Conservation (phyloP, 2,329 filamentous ascomycete genomes). For the Monilinia aucupariae region DNA sequence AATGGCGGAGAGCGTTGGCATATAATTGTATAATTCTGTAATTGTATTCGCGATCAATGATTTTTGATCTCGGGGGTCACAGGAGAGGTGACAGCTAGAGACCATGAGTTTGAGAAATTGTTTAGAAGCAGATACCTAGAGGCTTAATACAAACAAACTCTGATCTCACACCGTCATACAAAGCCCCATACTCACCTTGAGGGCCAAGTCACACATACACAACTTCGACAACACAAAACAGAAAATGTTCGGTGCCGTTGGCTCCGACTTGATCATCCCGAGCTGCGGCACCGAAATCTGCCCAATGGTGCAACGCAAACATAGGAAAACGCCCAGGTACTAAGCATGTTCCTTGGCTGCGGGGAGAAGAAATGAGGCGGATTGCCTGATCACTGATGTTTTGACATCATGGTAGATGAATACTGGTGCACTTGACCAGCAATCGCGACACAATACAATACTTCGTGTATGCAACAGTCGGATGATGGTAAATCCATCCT, state of each 20-base stretch:
- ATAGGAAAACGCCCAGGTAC: background rate
- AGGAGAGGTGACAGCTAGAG: background rate
- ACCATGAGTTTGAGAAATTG: background rate
- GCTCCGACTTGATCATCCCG: background rate
- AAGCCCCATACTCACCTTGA: background rate
- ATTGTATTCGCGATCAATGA: background rate
- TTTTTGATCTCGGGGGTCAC: background rate
- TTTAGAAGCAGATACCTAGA: background rate
- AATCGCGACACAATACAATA: background rate
- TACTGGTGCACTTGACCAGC: slow-evolving; percentile 7
- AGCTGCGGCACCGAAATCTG: background rate
- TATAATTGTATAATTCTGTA: background rate
- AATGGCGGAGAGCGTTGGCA: background rate
- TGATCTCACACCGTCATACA: background rate
- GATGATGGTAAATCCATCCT: background rate
- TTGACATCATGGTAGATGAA: background rate
- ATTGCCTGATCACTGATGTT: background rate
- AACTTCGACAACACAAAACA: background rate
- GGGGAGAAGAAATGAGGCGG: background rate
- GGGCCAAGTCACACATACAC: background rate
- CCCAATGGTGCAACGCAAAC: slow-evolving; percentile 9
- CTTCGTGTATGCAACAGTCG: slow-evolving; percentile 8
- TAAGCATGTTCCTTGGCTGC: background rate
- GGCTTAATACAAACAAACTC: slow-evolving; percentile 6
- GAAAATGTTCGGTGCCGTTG: background rate